Percentiles rank a stretch among this genome's conserved stretches.
These are phyloP conservation scores for Globisporangium acanthophoron DNA, from an alignment of 352 stramenopile species.

Conservation along the genomic window DNA sequence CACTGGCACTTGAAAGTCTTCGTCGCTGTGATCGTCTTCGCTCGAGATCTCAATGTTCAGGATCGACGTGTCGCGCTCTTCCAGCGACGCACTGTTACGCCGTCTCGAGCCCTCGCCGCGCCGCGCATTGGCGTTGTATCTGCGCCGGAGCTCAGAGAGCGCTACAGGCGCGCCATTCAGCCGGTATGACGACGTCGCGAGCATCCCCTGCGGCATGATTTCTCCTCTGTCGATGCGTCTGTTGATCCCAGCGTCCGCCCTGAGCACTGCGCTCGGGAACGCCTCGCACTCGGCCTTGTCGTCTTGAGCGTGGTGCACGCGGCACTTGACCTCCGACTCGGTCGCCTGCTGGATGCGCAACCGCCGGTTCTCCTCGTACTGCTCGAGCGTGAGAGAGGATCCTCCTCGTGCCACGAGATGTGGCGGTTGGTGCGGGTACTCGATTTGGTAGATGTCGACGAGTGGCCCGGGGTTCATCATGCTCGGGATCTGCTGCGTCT, in stretches of 20 bases:
- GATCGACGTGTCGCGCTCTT: slow-evolving; percentile 81
- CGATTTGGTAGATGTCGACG: slow-evolving; percentile 62
- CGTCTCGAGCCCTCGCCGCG: slow-evolving; percentile 20
- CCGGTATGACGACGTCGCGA: slow-evolving; percentile 50
- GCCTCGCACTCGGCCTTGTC: slow-evolving; percentile 34
- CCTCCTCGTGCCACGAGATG: slow-evolving; percentile 18
- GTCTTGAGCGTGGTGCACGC: slow-evolving; percentile 41
- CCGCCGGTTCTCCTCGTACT: slow-evolving; percentile 61
- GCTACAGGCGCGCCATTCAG: slow-evolving; percentile 69
- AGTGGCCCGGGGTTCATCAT: slow-evolving; percentile 78
- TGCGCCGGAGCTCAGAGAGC: slow-evolving; percentile 56
- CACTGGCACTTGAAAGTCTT: slow-evolving; percentile 74
- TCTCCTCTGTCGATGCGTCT: slow-evolving; percentile 3
- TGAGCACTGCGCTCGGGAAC: slow-evolving; percentile 35
- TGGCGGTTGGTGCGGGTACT: slow-evolving; percentile 73
- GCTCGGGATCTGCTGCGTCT: slow-evolving; percentile 82
- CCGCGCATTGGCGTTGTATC: slow-evolving; percentile 22
- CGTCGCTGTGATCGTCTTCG: slow-evolving; percentile 81
- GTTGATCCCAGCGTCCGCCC: neutral
- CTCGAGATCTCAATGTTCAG: slow-evolving; percentile 83
- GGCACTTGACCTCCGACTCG: slow-evolving; percentile 63
- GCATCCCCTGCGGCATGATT: neutral
- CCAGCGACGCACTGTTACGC: slow-evolving; percentile 33
- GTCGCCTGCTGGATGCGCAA: slow-evolving; percentile 57
- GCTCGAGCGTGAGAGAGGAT: slow-evolving; percentile 25